Conservation (phyloP, 2,329 filamentous ascomycete species). For the Calonectria leucothoes region DNA sequence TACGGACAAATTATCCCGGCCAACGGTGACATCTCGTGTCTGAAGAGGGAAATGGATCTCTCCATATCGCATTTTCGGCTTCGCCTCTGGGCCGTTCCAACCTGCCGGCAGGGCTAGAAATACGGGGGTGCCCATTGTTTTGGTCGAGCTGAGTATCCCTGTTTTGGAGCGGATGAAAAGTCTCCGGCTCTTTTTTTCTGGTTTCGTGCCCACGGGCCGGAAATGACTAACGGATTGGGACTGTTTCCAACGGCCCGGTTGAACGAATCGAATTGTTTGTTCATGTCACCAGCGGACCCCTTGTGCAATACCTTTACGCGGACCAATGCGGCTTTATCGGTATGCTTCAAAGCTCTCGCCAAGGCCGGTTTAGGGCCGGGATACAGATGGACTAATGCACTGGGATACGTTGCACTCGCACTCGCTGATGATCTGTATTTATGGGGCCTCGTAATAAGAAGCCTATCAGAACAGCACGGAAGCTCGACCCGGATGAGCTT, state of each 20-base stretch:
- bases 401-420: background rate
- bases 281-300: background rate
- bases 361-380: background rate
- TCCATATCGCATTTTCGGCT: background rate
- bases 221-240: background rate
- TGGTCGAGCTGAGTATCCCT: background rate
- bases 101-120: background rate
- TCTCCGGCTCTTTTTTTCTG: background rate
- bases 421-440: background rate
- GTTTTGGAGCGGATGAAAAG: background rate
- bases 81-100: background rate
- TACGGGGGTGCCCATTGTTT: background rate
- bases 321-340: background rate
- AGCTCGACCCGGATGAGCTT: background rate
- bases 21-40: background rate
- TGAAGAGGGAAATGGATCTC: background rate
- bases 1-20: background rate
- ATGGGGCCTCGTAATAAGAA: background rate
- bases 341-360: background rate
- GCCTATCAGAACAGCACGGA: background rate
- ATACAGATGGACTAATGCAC: background rate
- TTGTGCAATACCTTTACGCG: background rate
- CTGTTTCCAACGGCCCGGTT: background rate
- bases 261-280: background rate
- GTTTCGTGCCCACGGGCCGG: background rate